phyloP scores from a whole-genome alignment of 345 rosid genomes.

The Clarkia xantiana region DNA sequence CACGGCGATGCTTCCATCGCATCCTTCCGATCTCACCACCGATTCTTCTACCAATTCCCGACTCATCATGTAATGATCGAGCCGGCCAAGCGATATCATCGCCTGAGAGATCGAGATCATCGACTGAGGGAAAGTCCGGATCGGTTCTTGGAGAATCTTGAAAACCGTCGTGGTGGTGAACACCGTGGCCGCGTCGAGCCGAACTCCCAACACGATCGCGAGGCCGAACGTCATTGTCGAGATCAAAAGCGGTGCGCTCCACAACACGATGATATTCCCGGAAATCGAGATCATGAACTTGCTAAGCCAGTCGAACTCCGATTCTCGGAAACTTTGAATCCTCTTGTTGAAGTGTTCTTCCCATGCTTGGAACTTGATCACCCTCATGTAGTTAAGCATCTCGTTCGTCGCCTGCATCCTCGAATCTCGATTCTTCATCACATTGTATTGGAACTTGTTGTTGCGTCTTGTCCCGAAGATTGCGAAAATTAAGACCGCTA shows the following conservation, averaged over 20 bases:
- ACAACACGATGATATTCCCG: slow-evolving; percentile 53
- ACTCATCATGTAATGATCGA: slow-evolving; percentile 72
- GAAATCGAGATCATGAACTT: slow-evolving; percentile 69
- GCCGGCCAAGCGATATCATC: slow-evolving; percentile 64
- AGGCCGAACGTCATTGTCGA: slow-evolving; percentile 66
- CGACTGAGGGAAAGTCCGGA: slow-evolving; percentile 76
- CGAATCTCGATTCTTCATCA: slow-evolving; percentile 69
- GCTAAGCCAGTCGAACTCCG: slow-evolving; percentile 66
- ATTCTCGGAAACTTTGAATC: slow-evolving; percentile 53
- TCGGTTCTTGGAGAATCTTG: slow-evolving; percentile 89
- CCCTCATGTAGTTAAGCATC: slow-evolving; percentile 84
- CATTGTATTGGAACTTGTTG: slow-evolving; percentile 44
- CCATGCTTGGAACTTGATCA: slow-evolving; percentile 96
- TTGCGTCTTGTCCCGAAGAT: slow-evolving; percentile 46
- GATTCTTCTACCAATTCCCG: slow-evolving; percentile 42
- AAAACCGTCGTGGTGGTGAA: slow-evolving; percentile 78
- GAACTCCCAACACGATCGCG: slow-evolving; percentile 50
- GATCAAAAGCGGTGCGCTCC: slow-evolving; percentile 69
- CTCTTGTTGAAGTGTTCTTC: slow-evolving; percentile 79
- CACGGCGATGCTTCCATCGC: slow-evolving; percentile 43
- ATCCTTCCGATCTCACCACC: slow-evolving; percentile 45
- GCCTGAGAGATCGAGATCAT: slow-evolving; percentile 94
- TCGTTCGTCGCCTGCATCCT: slow-evolving; percentile 94
- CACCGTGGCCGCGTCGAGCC: slow-evolving; percentile 73
- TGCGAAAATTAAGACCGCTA: slow-evolving; percentile 30